Evolutionary conservation across 2,329 filamentous ascomycete species (phyloP).

Genomic region (Daldinia eschscholtzii): DNA sequence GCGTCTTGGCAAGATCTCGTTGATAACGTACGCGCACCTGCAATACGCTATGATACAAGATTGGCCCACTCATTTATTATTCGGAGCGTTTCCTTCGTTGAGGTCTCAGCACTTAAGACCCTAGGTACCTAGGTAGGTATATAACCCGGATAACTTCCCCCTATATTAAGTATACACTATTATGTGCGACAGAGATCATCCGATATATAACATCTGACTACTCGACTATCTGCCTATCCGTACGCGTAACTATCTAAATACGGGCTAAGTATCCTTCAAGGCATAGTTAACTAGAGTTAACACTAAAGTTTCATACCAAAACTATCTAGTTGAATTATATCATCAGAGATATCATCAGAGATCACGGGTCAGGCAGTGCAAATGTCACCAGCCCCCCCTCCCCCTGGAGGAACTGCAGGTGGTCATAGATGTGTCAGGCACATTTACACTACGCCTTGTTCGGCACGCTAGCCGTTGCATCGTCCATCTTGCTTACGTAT

Average conservation of each 20-base stretch:
- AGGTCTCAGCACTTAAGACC: no score
- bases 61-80: constrained; percentile 14
- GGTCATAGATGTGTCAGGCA: constrained; percentile 35
- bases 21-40: constrained; percentile 31
- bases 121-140: no score
- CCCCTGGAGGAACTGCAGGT: constrained; percentile 13
- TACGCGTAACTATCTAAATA: neutral
- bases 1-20: constrained; percentile 44
- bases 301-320: constrained; percentile 6
- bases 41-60: constrained; percentile 14
- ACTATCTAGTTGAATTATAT: neutral
- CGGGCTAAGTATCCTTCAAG: neutral
- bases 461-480: neutral
- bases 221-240: neutral
- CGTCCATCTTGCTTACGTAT: neutral
- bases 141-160: no score
- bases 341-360: neutral
- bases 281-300: neutral
- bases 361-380: constrained; percentile 16
- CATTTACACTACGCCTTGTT: constrained; percentile 27
- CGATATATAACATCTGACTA: neutral
- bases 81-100: neutral
- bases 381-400: constrained; percentile 21
- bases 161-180: no score
- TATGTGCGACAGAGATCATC: neutral